Base-by-base conservation (phyloP, 2,329 filamentous ascomycete species). In the Epichloe gansuensis region DNA sequence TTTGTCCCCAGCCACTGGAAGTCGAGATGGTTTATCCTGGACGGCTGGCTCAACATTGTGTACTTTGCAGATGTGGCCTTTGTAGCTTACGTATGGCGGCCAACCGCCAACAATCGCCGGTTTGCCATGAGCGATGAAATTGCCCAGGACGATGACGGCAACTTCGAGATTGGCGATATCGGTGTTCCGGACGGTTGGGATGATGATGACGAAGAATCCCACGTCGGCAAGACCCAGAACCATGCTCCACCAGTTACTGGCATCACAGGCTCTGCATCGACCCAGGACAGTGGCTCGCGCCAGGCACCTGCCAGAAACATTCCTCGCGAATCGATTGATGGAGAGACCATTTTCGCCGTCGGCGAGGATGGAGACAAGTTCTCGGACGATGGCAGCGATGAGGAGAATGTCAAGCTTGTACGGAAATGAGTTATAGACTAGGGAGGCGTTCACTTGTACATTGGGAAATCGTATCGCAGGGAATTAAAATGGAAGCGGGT, bases 51-150 rank as follows among this genome's bases (percentile, higher is more conserved):
- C 49, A 97, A 97, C 67, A 71, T 98, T 52, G 91, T 98, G 15
- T 98, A 97, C 70, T 82, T 98, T 57, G 88, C 87, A 55, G 91
- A 98, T 63, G 89, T 98, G 28, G 83, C 82, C 52, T 96, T 91
- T 70, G 81, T 98, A 58, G 90, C 93, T 23, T 98, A 97, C 68
- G 77, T 98, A 51, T 98, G 93, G 93, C 80, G 93, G 47, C 93
- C 93, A 6, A 97, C 91, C 23, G 90, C 87, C 50, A 97, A 98
- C 71, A 98, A 98, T 72, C 81, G 91, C 61, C 82, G 93, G 53
- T 98, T 98, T 63, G 93, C 93, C 57, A 98, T 98, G 93, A 95
- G 88, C 72, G 93, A 98, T 64, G 93, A 98, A 80, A 85, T 98
- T 64, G 91, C 93, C 3, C 93, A 97, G 78, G 93, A 98, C 62